Evolutionary conservation across 306 rosid species (phyloP), one percentile per base, ranked within the genome.

Genomic region (Pterocarpus macrocarpus): DNA sequence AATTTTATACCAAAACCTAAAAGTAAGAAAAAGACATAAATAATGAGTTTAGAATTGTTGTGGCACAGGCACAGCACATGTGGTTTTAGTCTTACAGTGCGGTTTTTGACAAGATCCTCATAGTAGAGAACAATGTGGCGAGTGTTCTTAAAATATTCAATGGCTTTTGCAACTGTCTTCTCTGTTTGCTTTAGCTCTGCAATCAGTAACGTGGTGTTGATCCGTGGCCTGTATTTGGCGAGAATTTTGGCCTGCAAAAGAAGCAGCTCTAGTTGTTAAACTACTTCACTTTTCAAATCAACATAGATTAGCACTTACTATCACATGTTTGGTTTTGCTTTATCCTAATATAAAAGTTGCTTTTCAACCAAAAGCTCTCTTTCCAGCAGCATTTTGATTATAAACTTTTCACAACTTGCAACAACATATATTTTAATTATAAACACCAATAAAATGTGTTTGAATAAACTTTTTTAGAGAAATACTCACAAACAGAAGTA

Each of bases 61-160:
- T 32, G 72, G 52, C 13, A 1, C 44, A 22, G 28, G 28, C 28
- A 22, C 28, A 22, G 36, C 49, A 64, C 72, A 76, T 62, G 67
- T 64, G 58, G 5, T 32, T 75, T 39, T 63, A 38, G n/a, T 45
- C 81, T 81, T 80, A 88, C 90, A 4, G 94, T 85, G 56, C 53
- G 86, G 47, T 85, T 90, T 73, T 77, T 82, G 62, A 79, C 7
- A 33, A 87, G 80, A 66, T 88, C 91, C 77, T 90, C 94, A 30
- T 85, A 90, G 82, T 77, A 87, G 53, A 90, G 82, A 81, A 90
- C 87, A 36, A 83, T 80, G 64, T 89, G 92, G 64, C 75, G 88
- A 79, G 90, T 83, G 81, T 70, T 77, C 8, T 83, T 88, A 69
- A 90, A 90, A 63, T 87, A 77, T 45, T 87, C 75, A 39, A 89